These are phyloP conservation scores for Sporisorium scitamineum DNA, from an alignment of 1,284 basidiomycete genomes.

Conservation along the genomic window DNA sequence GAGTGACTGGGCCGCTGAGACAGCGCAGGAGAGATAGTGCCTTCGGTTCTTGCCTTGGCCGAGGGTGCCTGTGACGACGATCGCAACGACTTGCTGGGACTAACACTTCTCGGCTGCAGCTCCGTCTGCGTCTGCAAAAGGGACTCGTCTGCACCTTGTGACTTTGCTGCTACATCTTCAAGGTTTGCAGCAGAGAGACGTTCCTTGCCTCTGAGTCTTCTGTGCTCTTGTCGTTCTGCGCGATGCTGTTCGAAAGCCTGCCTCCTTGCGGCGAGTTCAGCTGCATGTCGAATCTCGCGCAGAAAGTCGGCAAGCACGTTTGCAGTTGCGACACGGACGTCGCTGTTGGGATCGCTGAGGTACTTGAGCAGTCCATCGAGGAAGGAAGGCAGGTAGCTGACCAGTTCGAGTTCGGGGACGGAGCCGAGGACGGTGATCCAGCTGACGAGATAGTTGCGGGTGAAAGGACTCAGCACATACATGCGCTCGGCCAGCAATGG, in stretches of 20 bases:
- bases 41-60: constrained; percentile 16
- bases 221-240: constrained; percentile 30
- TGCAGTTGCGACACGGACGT: constrained; percentile 92
- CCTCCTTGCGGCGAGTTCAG: constrained; percentile 42
- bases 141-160: constrained; percentile 70
- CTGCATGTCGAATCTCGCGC: constrained; percentile 76
- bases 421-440: constrained; percentile 98
- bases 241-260: constrained; percentile 37
- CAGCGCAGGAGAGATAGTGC: constrained; percentile 23
- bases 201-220: constrained; percentile 73
- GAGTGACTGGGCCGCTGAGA: constrained; percentile 5
- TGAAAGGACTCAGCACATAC: constrained; percentile 94
- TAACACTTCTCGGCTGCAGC: constrained; percentile 28
- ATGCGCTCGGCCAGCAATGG: constrained; percentile 93
- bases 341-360: constrained; percentile 92
- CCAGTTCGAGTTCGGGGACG: constrained; percentile 93
- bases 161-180: constrained; percentile 1
- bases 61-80: constrained; percentile 7
- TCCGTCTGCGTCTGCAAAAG: constrained; percentile 56
- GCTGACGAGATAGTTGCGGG: constrained; percentile 92
- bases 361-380: constrained; percentile 90
- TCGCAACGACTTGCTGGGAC: constrained; percentile 34
- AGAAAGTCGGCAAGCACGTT: constrained; percentile 91
- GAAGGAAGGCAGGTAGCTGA: constrained; percentile 93
- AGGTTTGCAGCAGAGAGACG: background rate